Base-by-base conservation (phyloP, 2,329 filamentous ascomycete species). In the Zymoseptoria tritici region DNA sequence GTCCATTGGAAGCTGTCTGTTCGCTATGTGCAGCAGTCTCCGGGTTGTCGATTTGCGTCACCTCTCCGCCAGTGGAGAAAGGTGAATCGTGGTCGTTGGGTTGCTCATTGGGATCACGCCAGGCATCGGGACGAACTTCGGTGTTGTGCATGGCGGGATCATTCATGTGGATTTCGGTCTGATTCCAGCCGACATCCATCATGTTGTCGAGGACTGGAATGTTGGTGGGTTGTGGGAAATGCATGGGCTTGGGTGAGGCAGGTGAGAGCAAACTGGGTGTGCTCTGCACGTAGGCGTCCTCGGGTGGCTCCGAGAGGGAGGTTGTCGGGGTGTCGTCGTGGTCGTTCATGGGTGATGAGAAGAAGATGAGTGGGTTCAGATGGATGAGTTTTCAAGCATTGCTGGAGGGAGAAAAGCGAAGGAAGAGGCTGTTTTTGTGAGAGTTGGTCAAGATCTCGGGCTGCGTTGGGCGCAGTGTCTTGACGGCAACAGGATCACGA, bases 151-250 rank as follows among this genome's bases (percentile, higher is more conserved):
- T 68, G 58, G 69, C 62, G 13, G 71, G 70, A 54, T 71, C 69
- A 56, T 56, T 64, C 78, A 82, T 78, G 72, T 84, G 83, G 63
- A 80, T 81, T 57, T 84, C 79, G 58, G 84, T 84, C 72, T 87
- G 85, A 75, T 87, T 86, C 79, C 88, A 87, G 67, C 82, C 77
- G 57, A 85, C 84, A 75, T 90, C 86, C 82, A 85, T 89, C 76
- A 88, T 85, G 71, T 86, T 85, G 71, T 85, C 81, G 70, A 89
- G 78, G 57, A 90, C 82, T 60, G 86, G 85, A 61, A 89, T 88
- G 66, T 84, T 87, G 67, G 84, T 81, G 57, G 86, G 85, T 73
- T 86, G 83, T 66, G 86, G 81, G 66, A 86, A 78, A 74, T 89
- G 85, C 68, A 88, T 75, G 66, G 87, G 87, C 68, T 86, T 85